Evolutionary conservation across 352 stramenopile genomes (phyloP), one percentile per base, ranked within the genome.

Genomic region (Globisporangium splendens): DNA sequence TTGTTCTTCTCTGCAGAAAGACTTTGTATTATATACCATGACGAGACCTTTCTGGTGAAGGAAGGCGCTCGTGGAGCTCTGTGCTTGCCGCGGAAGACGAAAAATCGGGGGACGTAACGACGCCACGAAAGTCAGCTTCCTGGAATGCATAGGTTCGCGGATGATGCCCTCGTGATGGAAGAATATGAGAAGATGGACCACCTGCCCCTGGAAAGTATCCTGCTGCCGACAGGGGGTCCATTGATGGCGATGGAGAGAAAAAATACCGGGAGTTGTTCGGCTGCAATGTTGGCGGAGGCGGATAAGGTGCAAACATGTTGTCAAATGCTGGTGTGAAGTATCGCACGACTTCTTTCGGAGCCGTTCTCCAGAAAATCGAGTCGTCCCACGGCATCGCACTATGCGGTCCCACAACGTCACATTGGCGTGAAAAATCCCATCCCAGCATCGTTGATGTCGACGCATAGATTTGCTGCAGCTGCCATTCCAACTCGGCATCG

Each of bases 391-490:
- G 60, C 6, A 77, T 57, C 48, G 62, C 46, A 0, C 49, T 49
- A 13, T 54, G n/a, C 1, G 52, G 18, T 11, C 62, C 53, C 28
- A 47, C 24, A 1, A 89, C 59, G 49, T 89, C 77, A 7, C 77
- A 72, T 54, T 91, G 82, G 18, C 63, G 61, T 8, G 63, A 63
- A 53, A 91, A 89, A 56, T 94, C 82, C 82, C 82, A 94, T 22
- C 84, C 84, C 49, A 89, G 82, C n/a, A 88, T 61, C 31, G 67
- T 75, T 13, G 84, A 79, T 20, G 76, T 86, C 1, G 77, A 79
- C n/a, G 77, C 69, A 50, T 94, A 94, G 13, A 92, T 80, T 44
- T 89, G 69, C 61, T 89, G 69, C 28, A 94, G 54, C 20, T 92
- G 80, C 78, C 68, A 85, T 52, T 83, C 68, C 6, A 92, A 66